Base-by-base conservation (phyloP, 1,284 basidiomycete genomes). In the Ustilago vetiveriae region DNA sequence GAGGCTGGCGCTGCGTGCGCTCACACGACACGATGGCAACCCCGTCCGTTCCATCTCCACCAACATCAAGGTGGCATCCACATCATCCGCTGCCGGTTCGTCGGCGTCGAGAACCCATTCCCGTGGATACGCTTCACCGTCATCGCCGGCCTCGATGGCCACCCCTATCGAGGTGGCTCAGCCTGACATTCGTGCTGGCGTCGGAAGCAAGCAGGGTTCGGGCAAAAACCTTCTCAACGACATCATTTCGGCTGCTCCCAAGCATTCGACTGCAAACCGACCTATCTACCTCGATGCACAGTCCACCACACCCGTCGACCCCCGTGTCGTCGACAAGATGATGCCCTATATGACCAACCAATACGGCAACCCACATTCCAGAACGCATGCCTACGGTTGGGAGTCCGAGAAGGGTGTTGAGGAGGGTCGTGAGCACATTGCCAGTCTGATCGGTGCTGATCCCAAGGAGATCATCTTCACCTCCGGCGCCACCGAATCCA, bases 331-430 rank as follows among this genome's bases (percentile, higher is more conserved):
- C 56, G 96, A 98, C 83, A 89, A 91, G 24, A 99, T 98, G 95
- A 85, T 99, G 50, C 96, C 96, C 0, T 97, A 88, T 83, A 85
- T 94, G 75, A 96, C 95, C 14, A 93, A 98, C 83, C 92, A 94
- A 83, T 98, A 91, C 80, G 96, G 96, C 7, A 99, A 99, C 84
- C 96, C 96, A 9, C 96, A 98, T 81, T 95, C 92, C 79, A 88
- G 94, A 59, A 98, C 96, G 26, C 96, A 98, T 83, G 93, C 95
- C 0, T 98, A 98, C 83, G 96, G 96, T 6, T 98, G 96, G 96
- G 96, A 99, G 83, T 92, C 95, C 6, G 96, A 98, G 82, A 87
- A 90, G 75, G 94, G 90, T 0, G 92, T 97, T 6, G 95, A 98
- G 82, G 88, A 90, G 74, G 94, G 92, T 7, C 88, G 95, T 53